Conservation (phyloP, 2,329 filamentous ascomycete species). For the Gyromitra esculenta region DNA sequence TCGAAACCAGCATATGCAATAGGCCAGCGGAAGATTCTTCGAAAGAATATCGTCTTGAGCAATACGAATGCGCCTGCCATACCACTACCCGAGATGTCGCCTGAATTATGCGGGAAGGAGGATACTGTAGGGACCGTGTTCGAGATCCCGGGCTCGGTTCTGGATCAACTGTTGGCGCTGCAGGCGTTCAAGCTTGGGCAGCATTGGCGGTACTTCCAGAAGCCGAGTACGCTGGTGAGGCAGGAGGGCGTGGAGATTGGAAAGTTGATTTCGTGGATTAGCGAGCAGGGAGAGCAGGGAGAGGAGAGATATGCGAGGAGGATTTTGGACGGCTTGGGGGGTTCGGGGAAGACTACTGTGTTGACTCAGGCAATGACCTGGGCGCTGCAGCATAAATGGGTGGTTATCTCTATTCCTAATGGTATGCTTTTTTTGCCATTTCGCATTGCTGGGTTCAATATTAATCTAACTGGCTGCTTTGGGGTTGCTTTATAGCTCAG, state of each 20-base stretch:
- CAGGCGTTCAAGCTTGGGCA: slow-evolving; percentile 93
- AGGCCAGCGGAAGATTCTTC: slow-evolving; percentile 85
- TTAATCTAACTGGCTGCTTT: slow-evolving; percentile 7
- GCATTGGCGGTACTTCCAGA: slow-evolving; percentile 85
- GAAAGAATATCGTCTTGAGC: slow-evolving; percentile 89
- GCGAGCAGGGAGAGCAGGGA: slow-evolving; percentile 60
- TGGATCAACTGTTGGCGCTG: slow-evolving; percentile 82
- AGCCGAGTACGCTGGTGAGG: slow-evolving; percentile 80
- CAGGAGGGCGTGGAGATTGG: slow-evolving; percentile 79
- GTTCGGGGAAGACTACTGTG: slow-evolving; percentile 86
- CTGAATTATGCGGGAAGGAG: slow-evolving; percentile 66
- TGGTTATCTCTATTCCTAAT: slow-evolving; percentile 89
- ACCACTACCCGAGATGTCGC: slow-evolving; percentile 71
- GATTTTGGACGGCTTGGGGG: slow-evolving; percentile 76
- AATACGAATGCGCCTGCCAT: slow-evolving; percentile 92
- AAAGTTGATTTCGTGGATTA: slow-evolving; percentile 66
- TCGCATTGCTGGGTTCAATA: neutral
- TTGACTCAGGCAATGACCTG: slow-evolving; percentile 84
- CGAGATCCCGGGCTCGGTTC: slow-evolving; percentile 72
- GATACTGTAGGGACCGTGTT: slow-evolving; percentile 72
- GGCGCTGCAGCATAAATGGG: slow-evolving; percentile 83
- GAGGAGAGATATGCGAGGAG: slow-evolving; percentile 61
- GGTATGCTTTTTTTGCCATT: slow-evolving; percentile 65
- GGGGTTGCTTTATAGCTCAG: slow-evolving; percentile 68
- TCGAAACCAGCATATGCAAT: slow-evolving; percentile 43